phyloP scores from a whole-genome alignment of 345 rosid species.

The Brassica carinata region DNA sequence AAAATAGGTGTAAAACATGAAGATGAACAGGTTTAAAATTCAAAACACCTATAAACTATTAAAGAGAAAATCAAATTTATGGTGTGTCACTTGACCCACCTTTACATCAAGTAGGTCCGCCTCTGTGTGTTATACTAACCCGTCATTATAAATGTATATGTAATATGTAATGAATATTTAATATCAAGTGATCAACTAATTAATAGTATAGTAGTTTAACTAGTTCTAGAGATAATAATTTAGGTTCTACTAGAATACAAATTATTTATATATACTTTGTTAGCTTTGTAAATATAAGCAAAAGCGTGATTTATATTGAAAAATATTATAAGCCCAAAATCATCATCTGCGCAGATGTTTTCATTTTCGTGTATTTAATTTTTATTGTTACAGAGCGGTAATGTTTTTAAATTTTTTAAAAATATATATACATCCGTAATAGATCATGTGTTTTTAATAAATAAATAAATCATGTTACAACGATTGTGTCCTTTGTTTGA shows the following conservation, averaged over 20 bases:
- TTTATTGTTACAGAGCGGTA: neutral
- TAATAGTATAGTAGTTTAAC: neutral
- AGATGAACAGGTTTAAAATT: too few species aligned
- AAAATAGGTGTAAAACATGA: too few species aligned
- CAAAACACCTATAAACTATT: too few species aligned
- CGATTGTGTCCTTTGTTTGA: neutral
- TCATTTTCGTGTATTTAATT: neutral
- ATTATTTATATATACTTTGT: neutral
- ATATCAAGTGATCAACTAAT: neutral
- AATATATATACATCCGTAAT: too few species aligned
- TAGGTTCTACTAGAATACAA: neutral
- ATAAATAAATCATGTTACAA: neutral
- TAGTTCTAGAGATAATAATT: neutral
- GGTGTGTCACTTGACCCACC: too few species aligned
- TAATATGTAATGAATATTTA: too few species aligned
- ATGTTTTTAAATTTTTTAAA: neutral
- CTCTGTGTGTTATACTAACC: neutral
- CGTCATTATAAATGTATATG: neutral
- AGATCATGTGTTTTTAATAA: too few species aligned
- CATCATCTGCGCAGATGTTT: neutral
- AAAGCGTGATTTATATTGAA: neutral
- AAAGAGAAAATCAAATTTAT: too few species aligned
- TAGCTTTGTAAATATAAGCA: neutral
- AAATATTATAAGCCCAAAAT: neutral
- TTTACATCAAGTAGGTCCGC: too few species aligned